Conservation (phyloP, 352 stramenopile species). For the Pythium chondricola region DNA sequence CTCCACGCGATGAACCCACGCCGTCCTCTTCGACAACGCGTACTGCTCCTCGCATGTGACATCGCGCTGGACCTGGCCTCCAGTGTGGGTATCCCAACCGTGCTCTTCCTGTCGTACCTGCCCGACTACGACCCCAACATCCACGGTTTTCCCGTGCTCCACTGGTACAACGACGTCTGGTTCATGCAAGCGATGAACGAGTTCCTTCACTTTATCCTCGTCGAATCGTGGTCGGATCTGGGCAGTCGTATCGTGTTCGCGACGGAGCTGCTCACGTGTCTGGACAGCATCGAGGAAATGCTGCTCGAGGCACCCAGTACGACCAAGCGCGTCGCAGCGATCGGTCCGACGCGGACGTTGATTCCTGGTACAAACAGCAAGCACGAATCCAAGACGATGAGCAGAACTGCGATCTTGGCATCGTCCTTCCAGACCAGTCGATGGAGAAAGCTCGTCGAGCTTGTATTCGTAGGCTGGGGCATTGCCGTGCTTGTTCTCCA, state of each 20-base stretch:
- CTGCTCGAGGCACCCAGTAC: not conserved
- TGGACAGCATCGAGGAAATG: not conserved
- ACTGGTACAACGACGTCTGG: constrained; percentile 5
- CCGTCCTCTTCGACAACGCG: not conserved
- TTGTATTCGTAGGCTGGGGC: not conserved
- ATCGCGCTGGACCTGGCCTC: constrained; percentile 1
- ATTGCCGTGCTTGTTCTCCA: constrained; percentile 2
- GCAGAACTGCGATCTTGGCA: not conserved
- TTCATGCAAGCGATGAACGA: constrained; percentile 5
- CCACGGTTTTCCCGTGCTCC: not conserved
- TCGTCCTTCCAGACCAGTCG: not conserved
- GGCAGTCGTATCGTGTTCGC: not conserved
- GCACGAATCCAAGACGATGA: not conserved
- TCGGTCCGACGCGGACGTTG: not conserved
- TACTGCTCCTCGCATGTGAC: not conserved
- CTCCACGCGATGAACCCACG: not conserved
- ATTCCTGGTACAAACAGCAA: not conserved
- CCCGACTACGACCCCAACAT: not conserved
- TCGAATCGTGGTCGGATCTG: constrained; percentile 3
- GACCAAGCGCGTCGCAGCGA: too few species aligned
- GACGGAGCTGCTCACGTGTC: not conserved
- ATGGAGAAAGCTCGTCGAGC: too few species aligned
- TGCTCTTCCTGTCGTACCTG: constrained; percentile 2
- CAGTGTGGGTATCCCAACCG: not conserved
- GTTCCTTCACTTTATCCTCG: constrained; percentile 4